Evolutionary conservation across 2,329 filamentous ascomycete genomes (phyloP), one percentile per base, ranked within the genome.

Genomic region (Xenoacremonium recifei): DNA sequence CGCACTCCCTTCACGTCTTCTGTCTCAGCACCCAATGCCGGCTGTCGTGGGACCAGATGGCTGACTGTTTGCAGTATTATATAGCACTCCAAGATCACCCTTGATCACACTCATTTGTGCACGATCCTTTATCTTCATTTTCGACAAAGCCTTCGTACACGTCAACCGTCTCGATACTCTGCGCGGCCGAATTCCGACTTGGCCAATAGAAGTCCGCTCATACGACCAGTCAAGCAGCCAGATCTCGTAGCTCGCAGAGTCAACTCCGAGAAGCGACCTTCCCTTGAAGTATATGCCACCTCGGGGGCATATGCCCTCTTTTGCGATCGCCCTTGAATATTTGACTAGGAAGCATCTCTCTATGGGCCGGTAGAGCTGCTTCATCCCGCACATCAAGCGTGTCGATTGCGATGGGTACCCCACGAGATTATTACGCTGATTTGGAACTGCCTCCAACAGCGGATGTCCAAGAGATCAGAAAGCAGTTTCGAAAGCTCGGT

Each of bases 401-500:
- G 32, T 41, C 38, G 21, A 35, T 39, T 54, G 55, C 52, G 48
- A 69, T 69, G 66, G 64, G 54, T 15, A 48, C 58, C 42, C 77
- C 75, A 54, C 79, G 82, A 57, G 87, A 95, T 67, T 93, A 93
- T 67, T 95, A 96, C 68, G 85, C 82, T 48, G 89, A 95, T 68
- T 75, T 96, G 41, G 87, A 88, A 50, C 69, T 96, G 42, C 66
- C 80, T 2, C 70, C 78, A 10, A 78, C 76, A 55, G 87, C 87
- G 39, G 81, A 85, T 51, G 68, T 81, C 32, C 79, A 83, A 21
- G 88, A 93, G 30, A 83, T 95, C 61, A 92, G 89, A 70, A 93
- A 85, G 65, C 85, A 91, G 58, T 96, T 90, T 66, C 80, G 86
- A 53, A 90, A 89, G 65, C 78, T 95, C 59, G 86, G 86, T 89